Percentiles rank a stretch among this genome's conserved stretches.
These are phyloP conservation scores for Alternaria infectoria DNA, from an alignment of 2,329 filamentous ascomycete species.

Conservation along the genomic window DNA sequence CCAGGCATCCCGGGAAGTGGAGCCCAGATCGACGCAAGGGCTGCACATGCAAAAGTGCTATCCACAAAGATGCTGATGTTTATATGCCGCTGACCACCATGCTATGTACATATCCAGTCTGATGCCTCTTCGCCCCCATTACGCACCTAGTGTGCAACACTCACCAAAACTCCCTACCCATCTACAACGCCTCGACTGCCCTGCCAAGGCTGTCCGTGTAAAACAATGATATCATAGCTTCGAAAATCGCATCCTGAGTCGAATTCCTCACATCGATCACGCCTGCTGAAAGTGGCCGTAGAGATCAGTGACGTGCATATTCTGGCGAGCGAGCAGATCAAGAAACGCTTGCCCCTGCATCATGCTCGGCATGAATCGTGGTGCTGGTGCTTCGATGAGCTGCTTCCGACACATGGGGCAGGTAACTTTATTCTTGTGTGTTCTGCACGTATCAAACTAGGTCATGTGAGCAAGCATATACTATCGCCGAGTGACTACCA, in stretches of 20 bases:
- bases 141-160: not conserved
- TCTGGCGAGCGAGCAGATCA: conserved; percentile 26
- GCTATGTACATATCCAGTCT: conserved; percentile 8
- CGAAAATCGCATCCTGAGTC: not conserved
- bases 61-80: not conserved
- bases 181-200: conserved; percentile 13
- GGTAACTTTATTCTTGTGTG: conserved; percentile 46
- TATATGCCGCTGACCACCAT: not conserved
- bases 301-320: conserved; percentile 24
- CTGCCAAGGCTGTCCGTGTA: conserved; percentile 11
- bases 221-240: conserved; percentile 25
- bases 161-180: conserved; percentile 5
- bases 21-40: conserved; percentile 13
- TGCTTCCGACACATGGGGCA: conserved; percentile 48
- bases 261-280: not conserved
- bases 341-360: conserved; percentile 22
- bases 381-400: conserved; percentile 33
- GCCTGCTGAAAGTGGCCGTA: conserved; percentile 24
- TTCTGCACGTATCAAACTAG: conserved; percentile 39
- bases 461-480: not conserved
- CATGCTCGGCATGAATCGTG: conserved; percentile 14
- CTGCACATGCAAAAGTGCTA: conserved; percentile 1
- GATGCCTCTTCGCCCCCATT: not conserved
- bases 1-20: conserved; percentile 17
- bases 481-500: not conserved